These are phyloP conservation scores for Thraustochytrium sp. DNA, from an alignment of 352 stramenopile genomes.

Conservation along the genomic window DNA sequence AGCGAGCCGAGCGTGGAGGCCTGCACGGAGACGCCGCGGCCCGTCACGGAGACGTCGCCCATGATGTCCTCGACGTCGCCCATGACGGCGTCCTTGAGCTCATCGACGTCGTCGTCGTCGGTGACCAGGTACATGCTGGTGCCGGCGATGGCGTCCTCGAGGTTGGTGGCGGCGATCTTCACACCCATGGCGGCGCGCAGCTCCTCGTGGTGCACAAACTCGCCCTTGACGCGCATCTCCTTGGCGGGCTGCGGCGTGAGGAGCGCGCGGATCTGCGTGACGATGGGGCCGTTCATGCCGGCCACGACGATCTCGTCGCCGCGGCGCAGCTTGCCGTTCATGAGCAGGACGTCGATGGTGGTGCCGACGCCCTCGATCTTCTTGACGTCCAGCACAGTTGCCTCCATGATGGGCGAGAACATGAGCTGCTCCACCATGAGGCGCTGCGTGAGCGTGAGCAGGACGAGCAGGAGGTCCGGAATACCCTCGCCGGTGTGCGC, in stretches of 20 bases:
- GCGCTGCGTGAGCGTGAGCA: conserved; percentile 90
- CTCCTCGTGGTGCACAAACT: conserved; percentile 86
- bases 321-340: conserved; percentile 91
- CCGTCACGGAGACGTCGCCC: conserved; percentile 89
- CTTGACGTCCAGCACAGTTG: conserved; percentile 98
- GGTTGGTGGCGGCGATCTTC: conserved; percentile 89
- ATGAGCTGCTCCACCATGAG: conserved; percentile 80
- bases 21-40: conserved; percentile 95
- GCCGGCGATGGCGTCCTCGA: conserved; percentile 96
- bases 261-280: conserved; percentile 91
- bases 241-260: conserved; percentile 95
- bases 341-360: conserved; percentile 96
- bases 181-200: conserved; percentile 97
- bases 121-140: conserved; percentile 94
- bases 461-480: conserved; percentile 91
- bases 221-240: conserved; percentile 88
- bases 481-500: conserved; percentile 97
- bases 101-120: conserved; percentile 91
- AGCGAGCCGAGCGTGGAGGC: conserved; percentile 95
- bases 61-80: conserved; percentile 67
- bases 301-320: conserved; percentile 95
- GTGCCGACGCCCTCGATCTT: conserved; percentile 97
- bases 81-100: conserved; percentile 85
- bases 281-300: conserved; percentile 93
- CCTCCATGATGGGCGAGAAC: conserved; percentile 84